Conservation (phyloP, 257 asterid species). For the Solanum dulcamara region DNA sequence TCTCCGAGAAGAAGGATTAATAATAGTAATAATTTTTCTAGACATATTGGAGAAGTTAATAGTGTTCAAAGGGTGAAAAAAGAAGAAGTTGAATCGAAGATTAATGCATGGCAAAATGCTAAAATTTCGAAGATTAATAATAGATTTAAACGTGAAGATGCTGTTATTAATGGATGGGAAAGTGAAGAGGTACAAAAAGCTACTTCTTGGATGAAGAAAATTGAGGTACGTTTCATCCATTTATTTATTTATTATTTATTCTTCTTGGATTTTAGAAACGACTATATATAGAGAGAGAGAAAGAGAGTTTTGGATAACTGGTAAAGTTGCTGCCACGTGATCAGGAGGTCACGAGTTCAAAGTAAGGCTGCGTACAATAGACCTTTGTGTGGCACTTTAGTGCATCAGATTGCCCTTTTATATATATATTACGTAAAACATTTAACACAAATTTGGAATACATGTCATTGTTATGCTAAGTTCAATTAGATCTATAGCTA, state of each 20-base stretch:
- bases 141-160: conserved; percentile 85
- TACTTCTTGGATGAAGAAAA: conserved; percentile 84
- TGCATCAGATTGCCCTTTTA: no score
- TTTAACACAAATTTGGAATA: no score
- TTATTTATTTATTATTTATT: background rate
- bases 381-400: no score
- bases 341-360: no score
- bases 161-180: conserved; percentile 67
- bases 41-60: conserved; percentile 5
- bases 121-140: conserved; percentile 72
- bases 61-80: conserved; percentile 58
- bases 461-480: no score
- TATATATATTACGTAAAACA: no score
- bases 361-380: no score
- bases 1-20: background rate
- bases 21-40: background rate
- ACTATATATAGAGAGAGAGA: no score
- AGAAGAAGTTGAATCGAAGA: conserved; percentile 87
- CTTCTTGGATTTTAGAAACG: no score
- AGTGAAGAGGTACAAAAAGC: conserved; percentile 83
- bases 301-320: no score
- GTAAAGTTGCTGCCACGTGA: no score
- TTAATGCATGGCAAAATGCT: conserved; percentile 79
- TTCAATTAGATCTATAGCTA: no score
- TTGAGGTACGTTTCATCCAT: conserved; percentile 46